These are phyloP conservation scores for Lepraria neglecta DNA, from an alignment of 495 filamentous ascomycete species.

Conservation along the genomic window DNA sequence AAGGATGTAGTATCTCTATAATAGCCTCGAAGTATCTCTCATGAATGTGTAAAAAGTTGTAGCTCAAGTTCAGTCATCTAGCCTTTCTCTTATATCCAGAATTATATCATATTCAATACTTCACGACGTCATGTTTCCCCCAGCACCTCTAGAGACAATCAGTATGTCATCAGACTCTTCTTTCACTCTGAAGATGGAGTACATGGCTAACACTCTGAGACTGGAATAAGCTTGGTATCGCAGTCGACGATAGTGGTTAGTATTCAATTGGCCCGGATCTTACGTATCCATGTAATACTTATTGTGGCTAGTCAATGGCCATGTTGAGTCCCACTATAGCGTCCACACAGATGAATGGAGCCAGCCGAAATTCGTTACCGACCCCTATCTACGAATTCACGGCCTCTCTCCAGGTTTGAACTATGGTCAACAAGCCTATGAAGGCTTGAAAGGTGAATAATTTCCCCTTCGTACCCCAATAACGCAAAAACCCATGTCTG, in stretches of 20 bases:
- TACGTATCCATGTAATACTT: not conserved
- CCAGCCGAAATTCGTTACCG: slow-evolving; percentile 36
- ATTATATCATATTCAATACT: not conserved
- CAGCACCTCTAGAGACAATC: slow-evolving; percentile 70
- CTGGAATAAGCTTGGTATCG: slow-evolving; percentile 84
- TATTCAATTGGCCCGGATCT: not conserved
- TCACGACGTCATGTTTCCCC: slow-evolving; percentile 51
- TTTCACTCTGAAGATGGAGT: not conserved
- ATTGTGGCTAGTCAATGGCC: slow-evolving; percentile 37
- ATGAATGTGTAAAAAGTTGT: too few relatives aligned
- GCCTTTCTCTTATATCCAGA: not conserved
- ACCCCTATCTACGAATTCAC: slow-evolving; percentile 39
- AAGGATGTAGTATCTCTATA: not conserved
- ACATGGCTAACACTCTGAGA: slow-evolving; percentile 38
- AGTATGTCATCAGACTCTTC: slow-evolving; percentile 33
- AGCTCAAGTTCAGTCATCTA: not conserved
- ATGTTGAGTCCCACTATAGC: slow-evolving; percentile 39
- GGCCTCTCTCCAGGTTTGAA: slow-evolving; percentile 43
- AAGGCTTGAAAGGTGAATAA: slow-evolving; percentile 30
- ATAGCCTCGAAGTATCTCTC: not conserved
- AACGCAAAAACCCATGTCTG: not conserved
- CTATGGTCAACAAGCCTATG: slow-evolving; percentile 39
- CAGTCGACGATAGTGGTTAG: slow-evolving; percentile 64
- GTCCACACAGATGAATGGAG: slow-evolving; percentile 36
- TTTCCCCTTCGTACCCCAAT: not conserved